phyloP scores from a whole-genome alignment of 768 basidiomycete genomes.

The Lentinus tigrinus region DNA sequence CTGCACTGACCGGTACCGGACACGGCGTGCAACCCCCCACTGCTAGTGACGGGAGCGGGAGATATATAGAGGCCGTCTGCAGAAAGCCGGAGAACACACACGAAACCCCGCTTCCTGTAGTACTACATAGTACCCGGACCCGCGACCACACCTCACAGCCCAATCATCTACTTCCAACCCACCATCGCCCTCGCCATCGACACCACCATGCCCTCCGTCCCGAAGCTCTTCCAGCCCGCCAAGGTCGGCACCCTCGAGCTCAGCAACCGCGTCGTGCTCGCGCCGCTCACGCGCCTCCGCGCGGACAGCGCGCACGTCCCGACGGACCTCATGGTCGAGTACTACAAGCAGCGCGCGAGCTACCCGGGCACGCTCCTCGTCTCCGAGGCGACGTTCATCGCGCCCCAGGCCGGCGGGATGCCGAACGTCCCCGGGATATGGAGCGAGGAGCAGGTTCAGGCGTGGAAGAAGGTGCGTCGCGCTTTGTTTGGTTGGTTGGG shows the following conservation, averaged over 20 bases:
- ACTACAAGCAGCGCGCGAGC: slow-evolving; percentile 48
- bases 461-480: slow-evolving; percentile 44
- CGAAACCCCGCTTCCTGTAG: too few relatives aligned
- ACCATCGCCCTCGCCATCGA: too few relatives aligned
- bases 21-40: too few relatives aligned
- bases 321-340: slow-evolving; percentile 38
- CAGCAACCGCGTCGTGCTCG: slow-evolving; percentile 50
- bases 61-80: too few relatives aligned
- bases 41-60: too few relatives aligned
- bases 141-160: too few relatives aligned
- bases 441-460: slow-evolving; percentile 51
- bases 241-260: slow-evolving; percentile 42
- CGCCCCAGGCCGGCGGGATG: slow-evolving; percentile 47
- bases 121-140: too few relatives aligned
- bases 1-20: too few relatives aligned
- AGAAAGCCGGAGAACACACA: too few relatives aligned
- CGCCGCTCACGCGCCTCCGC: slow-evolving; percentile 49
- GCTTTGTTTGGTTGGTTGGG: too few relatives aligned
- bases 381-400: slow-evolving; percentile 56
- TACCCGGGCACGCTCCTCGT: slow-evolving; percentile 54
- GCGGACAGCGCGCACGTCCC: slow-evolving; percentile 38
- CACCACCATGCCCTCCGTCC: too few relatives aligned
- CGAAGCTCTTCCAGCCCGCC: slow-evolving; percentile 46
- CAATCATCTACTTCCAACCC: too few relatives aligned
- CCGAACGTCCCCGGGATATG: slow-evolving; percentile 61